Base-by-base conservation (phyloP, 441 rosid species). In the Mallotus repandus region DNA sequence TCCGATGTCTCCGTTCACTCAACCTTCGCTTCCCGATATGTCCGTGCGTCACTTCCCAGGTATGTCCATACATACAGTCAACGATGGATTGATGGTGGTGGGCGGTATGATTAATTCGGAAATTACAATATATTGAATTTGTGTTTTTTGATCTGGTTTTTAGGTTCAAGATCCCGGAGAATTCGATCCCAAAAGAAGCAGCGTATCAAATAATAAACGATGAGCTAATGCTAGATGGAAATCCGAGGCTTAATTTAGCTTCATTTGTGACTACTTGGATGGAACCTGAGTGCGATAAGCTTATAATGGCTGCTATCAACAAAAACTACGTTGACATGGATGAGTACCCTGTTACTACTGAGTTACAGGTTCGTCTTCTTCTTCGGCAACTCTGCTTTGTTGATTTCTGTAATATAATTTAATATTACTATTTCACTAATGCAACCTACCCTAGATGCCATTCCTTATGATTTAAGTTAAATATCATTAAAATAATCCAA, bases 291-390 rank as follows among this genome's bases (percentile, higher is more conserved):
- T 93, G 97, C 62, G 87, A 93, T 70, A 87, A 91, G 91, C 97
- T 91, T 45, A 91, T 93, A 11, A 89, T 91, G 97, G 86, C 79
- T 7, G 35, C 96, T 66, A 78, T 89, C 19, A 93, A 91, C 86
- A 93, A 93, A 82, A 93, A 90, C 89, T 92, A 90, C 18, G 94
- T 89, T 12, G 96, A 92, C 79, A 91, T 93, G 98, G 98, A 91
- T 67, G 98, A 93, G 70, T 93, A 91, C 75, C 97, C 96, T 25
- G 94, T 93, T 80, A 93, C 98, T 62, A 91, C 98, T 4, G 98
- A 91, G 81, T 78, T 93, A 9, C 97, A 93, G 98, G 98, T 75
- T 48, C 16, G 60, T 52, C 41, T 41, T 45, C 9, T 16, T 29
- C 32, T 29, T 29, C 32, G 2, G 32, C 32, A 29, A 29, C 32